Percentiles rank a stretch among this genome's conserved stretches.
Evolutionary conservation across 352 stramenopile genomes (phyloP).

Genomic region (Phytophthora rubi): DNA sequence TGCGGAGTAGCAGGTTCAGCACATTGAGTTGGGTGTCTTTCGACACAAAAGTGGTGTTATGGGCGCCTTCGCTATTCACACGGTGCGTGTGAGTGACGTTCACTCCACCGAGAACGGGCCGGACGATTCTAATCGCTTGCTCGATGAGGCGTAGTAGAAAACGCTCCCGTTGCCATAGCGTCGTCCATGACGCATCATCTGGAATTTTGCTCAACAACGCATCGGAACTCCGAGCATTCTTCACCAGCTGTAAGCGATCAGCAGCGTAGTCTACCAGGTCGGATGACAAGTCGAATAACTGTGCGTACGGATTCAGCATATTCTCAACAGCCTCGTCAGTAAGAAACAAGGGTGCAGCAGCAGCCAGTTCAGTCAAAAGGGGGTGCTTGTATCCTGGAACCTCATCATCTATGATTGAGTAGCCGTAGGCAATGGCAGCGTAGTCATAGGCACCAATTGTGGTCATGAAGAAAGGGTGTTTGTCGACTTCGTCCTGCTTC

Average conservation of each 20-base stretch:
- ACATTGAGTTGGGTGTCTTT: conserved; percentile 46
- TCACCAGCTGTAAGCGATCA: conserved; percentile 60
- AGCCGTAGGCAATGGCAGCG: conserved; percentile 88
- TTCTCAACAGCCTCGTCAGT: conserved; percentile 61
- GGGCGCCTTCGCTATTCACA: conserved; percentile 36
- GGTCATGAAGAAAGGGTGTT: conserved; percentile 74
- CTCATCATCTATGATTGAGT: conserved; percentile 56
- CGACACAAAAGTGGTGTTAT: conserved; percentile 41
- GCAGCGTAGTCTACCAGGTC: conserved; percentile 64
- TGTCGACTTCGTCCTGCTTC: conserved; percentile 37
- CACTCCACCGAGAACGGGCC: conserved; percentile 60
- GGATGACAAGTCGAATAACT: conserved; percentile 64
- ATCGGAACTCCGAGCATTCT: conserved; percentile 42
- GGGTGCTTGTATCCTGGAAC: conserved; percentile 52
- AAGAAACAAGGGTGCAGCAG: conserved; percentile 61
- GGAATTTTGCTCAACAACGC: conserved; percentile 45
- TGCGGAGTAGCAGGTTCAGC: conserved; percentile 45
- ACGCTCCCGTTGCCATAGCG: conserved; percentile 59
- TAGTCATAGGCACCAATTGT: conserved; percentile 80
- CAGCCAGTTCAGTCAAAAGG: conserved; percentile 47
- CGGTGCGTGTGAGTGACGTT: conserved; percentile 70
- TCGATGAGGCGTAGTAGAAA: conserved; percentile 53
- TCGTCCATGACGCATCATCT: conserved; percentile 60
- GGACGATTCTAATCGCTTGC: conserved; percentile 39
- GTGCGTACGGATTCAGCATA: conserved; percentile 55